These are phyloP conservation scores for Begonia masoniana DNA, from an alignment of 306 rosid species.

Conservation along the genomic window DNA sequence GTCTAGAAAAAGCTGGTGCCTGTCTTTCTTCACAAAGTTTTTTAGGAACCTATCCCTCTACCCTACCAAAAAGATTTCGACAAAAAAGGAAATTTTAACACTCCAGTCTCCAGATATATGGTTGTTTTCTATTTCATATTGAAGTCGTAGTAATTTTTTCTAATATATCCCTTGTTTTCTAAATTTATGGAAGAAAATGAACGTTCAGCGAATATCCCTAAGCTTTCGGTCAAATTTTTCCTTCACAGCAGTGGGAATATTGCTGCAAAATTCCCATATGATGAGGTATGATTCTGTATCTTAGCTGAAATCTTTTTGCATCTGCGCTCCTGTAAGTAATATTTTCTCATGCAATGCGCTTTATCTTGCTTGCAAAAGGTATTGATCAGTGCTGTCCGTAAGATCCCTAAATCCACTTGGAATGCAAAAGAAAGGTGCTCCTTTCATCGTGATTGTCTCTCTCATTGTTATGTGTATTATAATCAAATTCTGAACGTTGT, in stretches of 20 bases:
- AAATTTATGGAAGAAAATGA: slow-evolving; percentile 26
- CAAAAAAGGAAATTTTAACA: too few relatives aligned
- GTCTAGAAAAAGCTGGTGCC: too few relatives aligned
- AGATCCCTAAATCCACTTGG: slow-evolving; percentile 68
- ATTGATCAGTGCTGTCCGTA: slow-evolving; percentile 46
- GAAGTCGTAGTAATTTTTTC: too few relatives aligned
- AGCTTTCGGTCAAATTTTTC: slow-evolving; percentile 49
- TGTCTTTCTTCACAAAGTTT: too few relatives aligned
- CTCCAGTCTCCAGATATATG: too few relatives aligned
- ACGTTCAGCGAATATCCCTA: slow-evolving; percentile 29
- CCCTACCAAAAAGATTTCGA: too few relatives aligned
- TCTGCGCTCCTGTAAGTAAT: background rate
- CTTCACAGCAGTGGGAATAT: slow-evolving; percentile 65
- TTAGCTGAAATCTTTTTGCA: slow-evolving; percentile 3
- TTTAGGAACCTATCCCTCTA: too few relatives aligned
- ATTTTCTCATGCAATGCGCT: slow-evolving; percentile 3
- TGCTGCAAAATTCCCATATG: slow-evolving; percentile 64
- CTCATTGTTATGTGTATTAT: background rate
- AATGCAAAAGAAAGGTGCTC: slow-evolving; percentile 62
- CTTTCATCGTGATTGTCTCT: background rate
- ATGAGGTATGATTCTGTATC: slow-evolving; percentile 39
- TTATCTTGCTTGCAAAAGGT: slow-evolving; percentile 32
- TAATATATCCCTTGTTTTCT: background rate
- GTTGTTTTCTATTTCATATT: background rate
- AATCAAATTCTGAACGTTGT: background rate